Conservation (phyloP, 352 stramenopile species). For the Nannochloropsis limnetica region DNA sequence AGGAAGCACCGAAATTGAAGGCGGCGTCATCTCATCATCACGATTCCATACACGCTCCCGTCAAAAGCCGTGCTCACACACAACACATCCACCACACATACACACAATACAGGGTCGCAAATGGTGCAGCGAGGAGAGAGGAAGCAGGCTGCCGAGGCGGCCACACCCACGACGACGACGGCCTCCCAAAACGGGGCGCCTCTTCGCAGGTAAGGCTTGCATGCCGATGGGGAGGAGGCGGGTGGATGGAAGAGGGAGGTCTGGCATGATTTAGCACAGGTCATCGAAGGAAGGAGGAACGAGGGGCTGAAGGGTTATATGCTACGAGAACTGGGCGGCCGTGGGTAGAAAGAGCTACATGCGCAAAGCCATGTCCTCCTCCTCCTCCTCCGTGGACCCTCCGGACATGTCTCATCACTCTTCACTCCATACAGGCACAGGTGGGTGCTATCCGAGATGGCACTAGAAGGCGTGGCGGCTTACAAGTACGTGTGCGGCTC, state of each 20-base stretch:
- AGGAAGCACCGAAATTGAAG: too few relatives aligned
- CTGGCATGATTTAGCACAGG: background rate
- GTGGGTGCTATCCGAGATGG: constrained; percentile 37
- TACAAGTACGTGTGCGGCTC: constrained; percentile 56
- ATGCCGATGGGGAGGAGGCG: background rate
- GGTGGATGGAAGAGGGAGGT: background rate
- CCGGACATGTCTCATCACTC: background rate
- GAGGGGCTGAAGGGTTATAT: background rate
- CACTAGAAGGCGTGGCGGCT: constrained; percentile 44
- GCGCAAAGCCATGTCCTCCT: background rate
- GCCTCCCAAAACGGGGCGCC: background rate
- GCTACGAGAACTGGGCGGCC: background rate
- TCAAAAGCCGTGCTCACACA: background rate
- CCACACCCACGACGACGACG: background rate
- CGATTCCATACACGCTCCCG: background rate
- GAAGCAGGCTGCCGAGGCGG: background rate
- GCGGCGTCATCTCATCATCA: too few relatives aligned
- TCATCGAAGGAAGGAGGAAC: background rate
- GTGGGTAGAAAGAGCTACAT: background rate
- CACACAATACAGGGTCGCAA: background rate
- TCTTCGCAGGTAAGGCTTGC: background rate
- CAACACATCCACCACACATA: background rate
- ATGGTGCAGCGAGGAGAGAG: background rate
- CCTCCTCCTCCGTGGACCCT: background rate
- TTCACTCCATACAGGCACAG: background rate